A percentile compares a stretch with the other conserved stretches of the same genome.
phyloP scores from a whole-genome alignment of 352 stramenopile species.

The Phytopythium mirpurense region DNA sequence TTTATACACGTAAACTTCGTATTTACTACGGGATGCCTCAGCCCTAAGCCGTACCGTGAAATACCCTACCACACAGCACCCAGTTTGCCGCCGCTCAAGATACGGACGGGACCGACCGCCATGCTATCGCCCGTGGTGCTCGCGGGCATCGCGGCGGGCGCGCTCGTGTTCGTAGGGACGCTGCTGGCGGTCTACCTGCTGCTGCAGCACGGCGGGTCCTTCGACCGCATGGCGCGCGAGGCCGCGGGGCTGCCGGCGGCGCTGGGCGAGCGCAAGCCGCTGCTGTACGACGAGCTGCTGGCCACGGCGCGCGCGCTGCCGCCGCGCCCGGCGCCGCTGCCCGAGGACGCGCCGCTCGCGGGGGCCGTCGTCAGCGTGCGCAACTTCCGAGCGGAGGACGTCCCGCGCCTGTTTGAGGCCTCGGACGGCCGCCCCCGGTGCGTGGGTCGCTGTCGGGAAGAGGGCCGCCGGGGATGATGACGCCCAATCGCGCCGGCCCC shows the following conservation, averaged over 20 bases:
- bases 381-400: constrained; percentile 32
- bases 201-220: constrained; percentile 78
- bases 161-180: constrained; percentile 79
- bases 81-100: no score
- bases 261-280: constrained; percentile 66
- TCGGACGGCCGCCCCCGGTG: constrained; percentile 35
- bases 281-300: constrained; percentile 87
- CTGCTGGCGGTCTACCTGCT: constrained; percentile 82
- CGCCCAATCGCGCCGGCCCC: no score
- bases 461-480: no score
- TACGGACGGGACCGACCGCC: constrained; percentile 2
- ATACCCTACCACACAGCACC: no score
- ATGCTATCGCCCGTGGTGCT: constrained; percentile 60
- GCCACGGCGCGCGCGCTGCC: constrained; percentile 27
- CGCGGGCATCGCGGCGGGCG: constrained; percentile 75
- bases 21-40: no score
- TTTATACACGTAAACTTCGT: background rate
- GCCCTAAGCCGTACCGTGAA: no score
- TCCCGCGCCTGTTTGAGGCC: constrained; percentile 29
- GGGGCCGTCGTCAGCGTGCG: constrained; percentile 41
- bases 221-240: constrained; percentile 83
- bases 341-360: constrained; percentile 15
- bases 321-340: constrained; percentile 30
- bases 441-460: background rate
- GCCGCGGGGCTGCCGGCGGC: constrained; percentile 52